A percentile compares a stretch with the other conserved stretches of the same genome.
These are phyloP conservation scores for Telopea speciosissima DNA, from an alignment of 177 flowering plant species.

Conservation along the genomic window DNA sequence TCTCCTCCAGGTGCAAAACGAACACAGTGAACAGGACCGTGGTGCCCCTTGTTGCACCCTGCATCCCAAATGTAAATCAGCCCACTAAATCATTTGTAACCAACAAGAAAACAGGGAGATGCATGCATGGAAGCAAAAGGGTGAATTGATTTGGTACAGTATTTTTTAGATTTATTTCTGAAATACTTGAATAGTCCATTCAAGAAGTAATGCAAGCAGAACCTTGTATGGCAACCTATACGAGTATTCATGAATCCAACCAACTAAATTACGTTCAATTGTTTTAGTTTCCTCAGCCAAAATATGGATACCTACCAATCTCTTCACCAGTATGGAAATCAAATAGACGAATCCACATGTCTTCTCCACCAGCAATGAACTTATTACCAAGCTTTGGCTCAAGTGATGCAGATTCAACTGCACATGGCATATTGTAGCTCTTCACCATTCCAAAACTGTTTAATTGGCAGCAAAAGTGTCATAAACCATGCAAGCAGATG, in stretches of 20 bases:
- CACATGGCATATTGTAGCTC: constrained; percentile 84
- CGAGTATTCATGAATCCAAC: not conserved
- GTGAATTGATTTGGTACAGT: not conserved
- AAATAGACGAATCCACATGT: constrained; percentile 92
- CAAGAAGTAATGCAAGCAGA: not conserved
- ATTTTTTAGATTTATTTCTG: not conserved
- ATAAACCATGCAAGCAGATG: not conserved
- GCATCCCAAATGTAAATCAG: constrained; percentile 2
- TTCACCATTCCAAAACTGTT: constrained; percentile 91
- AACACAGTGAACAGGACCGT: constrained; percentile 96
- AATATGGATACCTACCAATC: constrained; percentile 49
- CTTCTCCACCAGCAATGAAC: constrained; percentile 98
- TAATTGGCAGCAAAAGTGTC: constrained; percentile 3
- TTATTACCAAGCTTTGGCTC: constrained; percentile 88
- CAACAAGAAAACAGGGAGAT: too few species aligned
- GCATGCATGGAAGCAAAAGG: not conserved
- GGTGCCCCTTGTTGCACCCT: constrained; percentile 99
- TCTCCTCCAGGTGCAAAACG: constrained; percentile 96
- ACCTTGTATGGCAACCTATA: not conserved
- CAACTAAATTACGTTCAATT: not conserved
- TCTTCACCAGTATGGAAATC: constrained; percentile 96
- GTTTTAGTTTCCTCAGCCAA: not conserved
- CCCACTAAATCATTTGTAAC: too few species aligned
- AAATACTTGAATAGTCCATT: not conserved
- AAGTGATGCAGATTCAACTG: constrained; percentile 88